These are phyloP conservation scores for Metschnikowia lunata DNA, from an alignment of 805 yeast species.

Conservation along the genomic window DNA sequence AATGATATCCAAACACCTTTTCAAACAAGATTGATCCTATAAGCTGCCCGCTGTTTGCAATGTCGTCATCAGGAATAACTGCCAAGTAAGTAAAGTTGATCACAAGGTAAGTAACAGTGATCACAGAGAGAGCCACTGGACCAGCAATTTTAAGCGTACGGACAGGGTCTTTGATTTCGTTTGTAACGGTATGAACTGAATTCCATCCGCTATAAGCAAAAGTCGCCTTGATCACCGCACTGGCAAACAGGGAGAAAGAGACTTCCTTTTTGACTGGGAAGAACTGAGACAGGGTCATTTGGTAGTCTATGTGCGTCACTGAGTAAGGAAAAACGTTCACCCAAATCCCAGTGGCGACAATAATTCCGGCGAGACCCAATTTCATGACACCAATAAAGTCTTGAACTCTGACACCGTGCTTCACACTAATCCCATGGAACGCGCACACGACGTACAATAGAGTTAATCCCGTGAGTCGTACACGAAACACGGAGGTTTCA, in stretches of 20 bases:
- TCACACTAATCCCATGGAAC: conserved; percentile 57
- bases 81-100: conserved; percentile 55
- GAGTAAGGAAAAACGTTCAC: conserved; percentile 48
- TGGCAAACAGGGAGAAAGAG: conserved; percentile 44
- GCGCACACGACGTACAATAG: conserved; percentile 27
- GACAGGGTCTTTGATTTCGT: conserved; percentile 57
- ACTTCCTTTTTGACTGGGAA: conserved; percentile 30
- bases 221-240: conserved; percentile 54
- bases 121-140: conserved; percentile 46
- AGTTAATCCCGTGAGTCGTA: conserved; percentile 30
- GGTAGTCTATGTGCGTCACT: conserved; percentile 41
- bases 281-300: conserved; percentile 31
- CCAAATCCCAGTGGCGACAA: conserved; percentile 57
- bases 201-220: conserved; percentile 65
- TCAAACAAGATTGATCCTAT: conserved; percentile 57
- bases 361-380: conserved; percentile 46
- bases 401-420: conserved; percentile 56
- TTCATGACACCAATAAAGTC: conserved; percentile 62
- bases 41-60: conserved; percentile 51
- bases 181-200: conserved; percentile 54
- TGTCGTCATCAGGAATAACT: conserved; percentile 51
- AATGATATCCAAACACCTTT: conserved; percentile 47
- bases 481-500: conserved; percentile 31
- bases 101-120: conserved; percentile 45
- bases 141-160: conserved; percentile 59